Conservation (phyloP, 106 monocot species). For the Amphibolis antarctica region DNA sequence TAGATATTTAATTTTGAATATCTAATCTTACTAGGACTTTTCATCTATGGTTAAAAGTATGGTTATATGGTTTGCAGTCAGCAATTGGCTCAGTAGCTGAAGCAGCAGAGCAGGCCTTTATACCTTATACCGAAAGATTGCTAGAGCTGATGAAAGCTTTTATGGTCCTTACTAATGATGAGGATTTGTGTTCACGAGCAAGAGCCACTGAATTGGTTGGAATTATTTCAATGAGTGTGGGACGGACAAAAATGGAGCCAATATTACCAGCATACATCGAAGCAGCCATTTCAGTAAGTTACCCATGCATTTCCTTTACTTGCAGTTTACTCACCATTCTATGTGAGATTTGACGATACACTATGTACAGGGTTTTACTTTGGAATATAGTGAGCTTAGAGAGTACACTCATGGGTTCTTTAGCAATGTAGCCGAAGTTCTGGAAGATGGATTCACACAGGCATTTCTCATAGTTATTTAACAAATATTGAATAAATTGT, state of each 20-base stretch:
- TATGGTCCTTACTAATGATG: slow-evolving; percentile 86
- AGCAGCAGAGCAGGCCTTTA: slow-evolving; percentile 85
- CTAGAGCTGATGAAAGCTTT: slow-evolving; percentile 86
- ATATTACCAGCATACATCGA: slow-evolving; percentile 82
- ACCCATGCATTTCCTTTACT: neutral
- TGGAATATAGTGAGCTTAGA: slow-evolving; percentile 91
- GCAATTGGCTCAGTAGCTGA: slow-evolving; percentile 88
- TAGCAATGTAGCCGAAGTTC: slow-evolving; percentile 92
- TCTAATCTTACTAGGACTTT: neutral
- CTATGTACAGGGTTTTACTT: slow-evolving; percentile 59
- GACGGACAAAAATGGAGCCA: slow-evolving; percentile 69
- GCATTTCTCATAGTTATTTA: slow-evolving; percentile 14
- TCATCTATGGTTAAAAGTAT: neutral
- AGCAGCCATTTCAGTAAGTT: slow-evolving; percentile 71
- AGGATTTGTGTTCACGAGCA: slow-evolving; percentile 66
- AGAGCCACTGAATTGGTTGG: slow-evolving; percentile 96
- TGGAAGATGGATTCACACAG: slow-evolving; percentile 73
- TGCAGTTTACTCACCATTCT: neutral
- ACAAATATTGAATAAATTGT: neutral
- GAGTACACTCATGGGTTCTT: slow-evolving; percentile 99
- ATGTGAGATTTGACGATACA: neutral
- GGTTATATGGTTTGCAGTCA: slow-evolving; percentile 44
- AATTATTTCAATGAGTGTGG: slow-evolving; percentile 84
- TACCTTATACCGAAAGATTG: slow-evolving; percentile 88
- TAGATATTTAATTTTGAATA: neutral